Base-by-base conservation (phyloP, 2,329 filamentous ascomycete species). In the Apiospora rasikravindrae region DNA sequence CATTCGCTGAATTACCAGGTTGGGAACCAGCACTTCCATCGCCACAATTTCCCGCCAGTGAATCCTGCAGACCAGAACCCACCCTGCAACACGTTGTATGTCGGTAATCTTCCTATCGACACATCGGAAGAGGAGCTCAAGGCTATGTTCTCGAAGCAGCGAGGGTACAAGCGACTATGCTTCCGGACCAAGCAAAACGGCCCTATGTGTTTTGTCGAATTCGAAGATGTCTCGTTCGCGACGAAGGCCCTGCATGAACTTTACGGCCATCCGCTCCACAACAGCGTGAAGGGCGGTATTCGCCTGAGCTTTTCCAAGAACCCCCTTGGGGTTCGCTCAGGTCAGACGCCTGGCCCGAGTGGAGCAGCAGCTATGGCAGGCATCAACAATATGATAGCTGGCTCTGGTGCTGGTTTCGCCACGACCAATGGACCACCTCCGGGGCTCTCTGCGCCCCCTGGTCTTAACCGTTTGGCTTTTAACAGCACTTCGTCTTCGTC, bases 171-270 rank as follows among this genome's bases (percentile, higher is more conserved):
- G 84, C 90, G 96, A 40, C 90, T 99, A 10, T 98, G 95, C 80
- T 98, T 98, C 86, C 90, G 96, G 45, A 97, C 95, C 70, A 98
- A 98, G 85, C 90, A 94, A 76, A 98, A 98, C 77, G 96, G 96
- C 0, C 96, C 96, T 1, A 98, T 98, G 95, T 98, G 96, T 81
- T 98, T 98, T 82, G 96, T 99, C 49, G 96, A 99, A 82, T 99
- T 98, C 77, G 96, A 98, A 78, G 95, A 98, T 78, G 88, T 97
- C 14, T 93, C 94, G 1, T 96, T 94, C 78, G 96, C 96, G 0
- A 98, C 96, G 57, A 97, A 96, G 82, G 93, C 95, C 0, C 87
- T 98, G 2, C 91, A 95, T 75, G 94, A 98, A 71, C 87, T 98
- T 1, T 98, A 98, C 78, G 96, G 96, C 0, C 90, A 93, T 69